Percentiles rank a stretch among this genome's conserved stretches.
phyloP scores from a whole-genome alignment of 257 asterid species.

The Solanum pinnatisectum region DNA sequence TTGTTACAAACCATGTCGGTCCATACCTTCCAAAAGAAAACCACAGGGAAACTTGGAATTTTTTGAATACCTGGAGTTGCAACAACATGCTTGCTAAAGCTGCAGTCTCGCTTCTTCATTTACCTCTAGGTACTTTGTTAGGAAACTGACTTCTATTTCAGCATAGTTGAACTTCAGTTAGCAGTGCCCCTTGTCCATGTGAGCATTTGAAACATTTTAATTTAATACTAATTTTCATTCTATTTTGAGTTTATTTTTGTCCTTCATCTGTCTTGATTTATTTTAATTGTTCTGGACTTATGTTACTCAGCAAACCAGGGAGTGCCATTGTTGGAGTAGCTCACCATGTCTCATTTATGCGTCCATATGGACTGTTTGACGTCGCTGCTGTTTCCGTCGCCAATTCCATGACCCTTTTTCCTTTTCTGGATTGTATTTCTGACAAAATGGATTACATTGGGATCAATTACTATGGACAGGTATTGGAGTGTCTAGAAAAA shows the following conservation, averaged over 20 bases:
- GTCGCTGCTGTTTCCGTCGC: slow-evolving; percentile 68
- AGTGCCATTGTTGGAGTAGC: slow-evolving; percentile 80
- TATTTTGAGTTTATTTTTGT: background rate
- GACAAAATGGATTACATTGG: slow-evolving; percentile 86
- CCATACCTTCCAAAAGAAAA: background rate
- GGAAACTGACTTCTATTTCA: background rate
- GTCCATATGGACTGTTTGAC: slow-evolving; percentile 90
- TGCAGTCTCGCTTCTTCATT: background rate
- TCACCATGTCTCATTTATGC: slow-evolving; percentile 87
- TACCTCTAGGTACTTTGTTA: background rate
- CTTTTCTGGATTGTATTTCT: slow-evolving; percentile 64
- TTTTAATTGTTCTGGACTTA: background rate
- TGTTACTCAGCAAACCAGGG: slow-evolving; percentile 31
- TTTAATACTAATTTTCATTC: background rate
- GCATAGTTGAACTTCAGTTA: background rate
- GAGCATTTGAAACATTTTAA: background rate
- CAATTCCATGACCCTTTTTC: slow-evolving; percentile 52
- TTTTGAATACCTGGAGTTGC: background rate
- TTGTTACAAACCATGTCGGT: background rate
- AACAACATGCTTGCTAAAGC: background rate
- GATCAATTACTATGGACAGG: slow-evolving; percentile 97
- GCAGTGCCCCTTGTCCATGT: background rate
- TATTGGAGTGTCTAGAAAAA: slow-evolving; percentile 2
- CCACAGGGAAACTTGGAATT: background rate
- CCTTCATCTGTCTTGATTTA: background rate